Conservation (phyloP, 768 basidiomycete species). For the Trametes meyenii region DNA sequence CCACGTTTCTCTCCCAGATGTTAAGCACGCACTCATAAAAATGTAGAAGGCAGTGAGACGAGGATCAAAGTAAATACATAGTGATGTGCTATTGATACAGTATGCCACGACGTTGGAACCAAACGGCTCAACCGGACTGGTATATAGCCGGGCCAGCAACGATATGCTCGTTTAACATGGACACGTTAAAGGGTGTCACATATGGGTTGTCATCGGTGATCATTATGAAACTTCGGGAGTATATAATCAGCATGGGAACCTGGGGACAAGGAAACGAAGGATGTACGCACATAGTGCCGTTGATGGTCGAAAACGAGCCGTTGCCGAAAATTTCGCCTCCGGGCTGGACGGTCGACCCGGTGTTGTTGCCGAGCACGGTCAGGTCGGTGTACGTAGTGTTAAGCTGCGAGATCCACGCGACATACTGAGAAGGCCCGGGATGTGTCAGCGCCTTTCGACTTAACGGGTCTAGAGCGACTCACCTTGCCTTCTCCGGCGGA, state of each 20-base stretch:
- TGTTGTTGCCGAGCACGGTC: slow-evolving; percentile 42
- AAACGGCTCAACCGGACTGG: slow-evolving; percentile 41
- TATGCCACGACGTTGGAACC: too few relatives aligned
- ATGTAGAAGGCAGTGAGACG: too few relatives aligned
- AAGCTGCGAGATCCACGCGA: slow-evolving; percentile 61
- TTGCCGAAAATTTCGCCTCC: slow-evolving; percentile 47
- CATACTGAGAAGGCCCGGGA: slow-evolving; percentile 38
- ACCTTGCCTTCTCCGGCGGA: slow-evolving; percentile 47
- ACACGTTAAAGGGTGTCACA: slow-evolving; percentile 63
- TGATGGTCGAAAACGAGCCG: slow-evolving; percentile 45
- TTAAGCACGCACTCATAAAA: too few relatives aligned
- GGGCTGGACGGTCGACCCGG: slow-evolving; percentile 53
- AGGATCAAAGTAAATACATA: too few relatives aligned
- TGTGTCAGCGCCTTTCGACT: background rate
- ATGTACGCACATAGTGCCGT: slow-evolving; percentile 48
- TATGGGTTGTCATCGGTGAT: slow-evolving; percentile 51
- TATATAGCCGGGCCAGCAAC: slow-evolving; percentile 60
- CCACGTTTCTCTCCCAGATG: too few relatives aligned
- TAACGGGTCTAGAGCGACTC: background rate
- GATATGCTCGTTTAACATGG: slow-evolving; percentile 52
- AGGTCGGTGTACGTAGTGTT: slow-evolving; percentile 62
- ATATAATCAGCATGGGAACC: background rate
- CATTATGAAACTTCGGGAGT: slow-evolving; percentile 45
- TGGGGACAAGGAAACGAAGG: background rate
- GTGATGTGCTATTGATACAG: too few relatives aligned